A percentile compares a stretch with the other conserved stretches of the same genome.
These are phyloP conservation scores for Arthrocladium fulminans DNA, from an alignment of 2,329 filamentous ascomycete genomes.

Conservation along the genomic window DNA sequence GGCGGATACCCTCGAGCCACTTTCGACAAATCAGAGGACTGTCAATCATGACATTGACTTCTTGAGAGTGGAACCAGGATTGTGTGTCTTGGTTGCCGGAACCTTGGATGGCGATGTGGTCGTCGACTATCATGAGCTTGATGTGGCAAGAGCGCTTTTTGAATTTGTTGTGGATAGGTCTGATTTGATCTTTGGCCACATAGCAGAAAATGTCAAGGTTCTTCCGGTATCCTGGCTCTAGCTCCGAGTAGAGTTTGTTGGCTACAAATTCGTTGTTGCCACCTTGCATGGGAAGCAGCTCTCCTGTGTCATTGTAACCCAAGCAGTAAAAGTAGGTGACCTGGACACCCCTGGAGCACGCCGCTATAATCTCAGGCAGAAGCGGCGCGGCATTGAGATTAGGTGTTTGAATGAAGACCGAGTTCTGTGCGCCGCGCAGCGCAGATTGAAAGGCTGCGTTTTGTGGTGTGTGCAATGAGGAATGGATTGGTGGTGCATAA, in stretches of 20 bases:
- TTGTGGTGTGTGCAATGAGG: slow-evolving; percentile 57
- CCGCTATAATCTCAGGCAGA: slow-evolving; percentile 53
- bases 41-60: slow-evolving; percentile 69
- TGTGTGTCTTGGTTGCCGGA: slow-evolving; percentile 76
- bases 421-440: slow-evolving; percentile 53
- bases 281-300: slow-evolving; percentile 65
- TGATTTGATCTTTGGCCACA: slow-evolving; percentile 62
- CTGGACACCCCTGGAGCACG: slow-evolving; percentile 57
- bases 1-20: slow-evolving; percentile 54
- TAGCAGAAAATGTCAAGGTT: slow-evolving; percentile 60
- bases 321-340: slow-evolving; percentile 65
- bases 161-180: slow-evolving; percentile 56
- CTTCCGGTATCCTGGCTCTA: slow-evolving; percentile 41
- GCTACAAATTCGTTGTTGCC: slow-evolving; percentile 67
- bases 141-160: slow-evolving; percentile 64
- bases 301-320: slow-evolving; percentile 70
- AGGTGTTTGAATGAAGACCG: slow-evolving; percentile 70
- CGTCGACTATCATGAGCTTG: slow-evolving; percentile 68
- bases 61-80: slow-evolving; percentile 68
- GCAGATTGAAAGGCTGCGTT: slow-evolving; percentile 67
- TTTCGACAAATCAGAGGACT: slow-evolving; percentile 49
- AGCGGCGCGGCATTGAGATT: slow-evolving; percentile 65
- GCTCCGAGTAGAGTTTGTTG: slow-evolving; percentile 50
- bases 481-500: slow-evolving; percentile 55
- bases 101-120: slow-evolving; percentile 57